Percentiles rank a stretch among this genome's conserved stretches.
Evolutionary conservation across 148 eudicot species (phyloP).

Genomic region (Chenopodium suecicum): DNA sequence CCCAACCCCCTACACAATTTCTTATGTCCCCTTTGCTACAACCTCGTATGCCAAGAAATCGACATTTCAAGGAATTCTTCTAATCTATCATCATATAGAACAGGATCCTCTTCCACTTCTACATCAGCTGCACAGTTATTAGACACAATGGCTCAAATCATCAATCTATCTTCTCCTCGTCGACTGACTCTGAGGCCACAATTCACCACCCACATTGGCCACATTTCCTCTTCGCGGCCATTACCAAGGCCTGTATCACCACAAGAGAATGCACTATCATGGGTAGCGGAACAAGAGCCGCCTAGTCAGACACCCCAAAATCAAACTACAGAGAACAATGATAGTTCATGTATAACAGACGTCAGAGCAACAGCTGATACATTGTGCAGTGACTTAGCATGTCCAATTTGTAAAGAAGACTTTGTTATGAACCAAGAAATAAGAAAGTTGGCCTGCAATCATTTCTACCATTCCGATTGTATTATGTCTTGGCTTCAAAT

Average conservation of each 20-base stretch:
- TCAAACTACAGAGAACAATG: neutral
- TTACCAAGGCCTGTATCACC: neutral
- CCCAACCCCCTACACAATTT: conserved; percentile 35
- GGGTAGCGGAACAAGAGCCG: neutral
- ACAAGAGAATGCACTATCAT: neutral
- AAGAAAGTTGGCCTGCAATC: conserved; percentile 51
- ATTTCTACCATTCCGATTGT: conserved; percentile 63
- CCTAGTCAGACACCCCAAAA: neutral
- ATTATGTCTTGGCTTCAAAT: conserved; percentile 67
- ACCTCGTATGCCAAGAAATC: conserved; percentile 39
- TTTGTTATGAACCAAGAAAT: conserved; percentile 45
- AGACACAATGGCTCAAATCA: conserved; percentile 26
- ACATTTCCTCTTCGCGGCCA: neutral
- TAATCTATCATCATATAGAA: neutral
- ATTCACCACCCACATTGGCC: no score
- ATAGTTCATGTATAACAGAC: neutral
- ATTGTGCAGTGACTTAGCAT: conserved; percentile 21
- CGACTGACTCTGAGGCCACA: neutral
- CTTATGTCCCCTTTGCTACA: conserved; percentile 54
- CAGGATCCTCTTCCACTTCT: neutral
- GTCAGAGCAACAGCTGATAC: conserved; percentile 17
- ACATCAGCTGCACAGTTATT: conserved; percentile 16
- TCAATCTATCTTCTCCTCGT: neutral
- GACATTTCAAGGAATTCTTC: conserved; percentile 34
- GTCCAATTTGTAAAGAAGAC: conserved; percentile 77